Base-by-base conservation (phyloP, 2,329 filamentous ascomycete genomes). In the Camptophora hylomeconis region DNA sequence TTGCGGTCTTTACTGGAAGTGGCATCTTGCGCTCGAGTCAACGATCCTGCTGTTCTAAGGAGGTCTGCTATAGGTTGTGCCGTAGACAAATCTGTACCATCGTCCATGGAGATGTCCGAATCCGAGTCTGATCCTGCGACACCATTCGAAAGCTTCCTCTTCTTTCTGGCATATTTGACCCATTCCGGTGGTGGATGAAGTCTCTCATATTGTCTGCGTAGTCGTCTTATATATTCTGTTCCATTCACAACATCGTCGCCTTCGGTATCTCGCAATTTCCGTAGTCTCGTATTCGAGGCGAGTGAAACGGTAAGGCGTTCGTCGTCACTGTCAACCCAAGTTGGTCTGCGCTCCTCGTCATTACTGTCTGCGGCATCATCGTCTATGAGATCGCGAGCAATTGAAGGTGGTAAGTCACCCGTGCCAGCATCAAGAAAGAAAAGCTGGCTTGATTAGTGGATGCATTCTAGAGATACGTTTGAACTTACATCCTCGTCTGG, bases 271-370 rank as follows among this genome's bases (percentile, higher is more conserved):
- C 89, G 71, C 38, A 98, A 63, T 55, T 95, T 95, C 41, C 86
- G 72, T 49, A 94, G 54, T 40, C 80, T 70, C 26, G 74, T 70
- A 24, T 77, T 74, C 15, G 72, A 69, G 3, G 82, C 79, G 20
- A 98, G 66, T 9, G 87, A 95, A 26, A 98, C 68, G 5, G 74
- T 71, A 38, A 94, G 61, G 30, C 81, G 71, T 49, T 95, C 89
- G 49, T 98, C 89, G 46, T 98, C 89, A 53, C 86, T 95, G 51
- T 98, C 89, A 43, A 86, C 75, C 89, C 89, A 98, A 1, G 74
- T 80, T 3, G 76, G 66, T 57, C 13, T 53, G 49, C 24, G 20
- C 4, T 11, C 12, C n/a, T 48, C 44, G 20, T 37, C 30, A 17
- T 46, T 39, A 5, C 46, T 39, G 5, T 48, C 43, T 4, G 50